These are phyloP conservation scores for Leccinum subgranulosum DNA, from an alignment of 768 basidiomycete species.

Conservation along the genomic window DNA sequence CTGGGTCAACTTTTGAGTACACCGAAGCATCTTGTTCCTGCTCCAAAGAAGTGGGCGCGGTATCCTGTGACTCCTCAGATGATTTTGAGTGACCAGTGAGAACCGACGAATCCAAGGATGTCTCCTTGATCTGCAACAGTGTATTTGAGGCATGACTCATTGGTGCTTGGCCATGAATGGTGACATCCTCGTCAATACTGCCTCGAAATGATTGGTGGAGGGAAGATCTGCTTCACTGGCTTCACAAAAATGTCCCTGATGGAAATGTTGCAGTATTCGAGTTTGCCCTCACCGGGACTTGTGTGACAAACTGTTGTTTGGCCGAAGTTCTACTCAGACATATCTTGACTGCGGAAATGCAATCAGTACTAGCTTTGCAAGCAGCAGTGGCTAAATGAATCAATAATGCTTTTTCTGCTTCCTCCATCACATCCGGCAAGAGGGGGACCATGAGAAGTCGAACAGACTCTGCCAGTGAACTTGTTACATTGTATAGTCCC, in stretches of 20 bases:
- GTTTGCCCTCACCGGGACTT: constrained; percentile 52
- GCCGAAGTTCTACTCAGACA: constrained; percentile 66
- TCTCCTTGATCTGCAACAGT: constrained; percentile 32
- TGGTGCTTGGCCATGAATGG: constrained; percentile 48
- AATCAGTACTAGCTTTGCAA: constrained; percentile 84
- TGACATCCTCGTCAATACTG: constrained; percentile 55
- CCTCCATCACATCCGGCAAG: constrained; percentile 56
- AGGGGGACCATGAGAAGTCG: constrained; percentile 66
- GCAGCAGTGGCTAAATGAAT: constrained; percentile 84
- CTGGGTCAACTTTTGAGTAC: constrained; percentile 26
- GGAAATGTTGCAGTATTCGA: constrained; percentile 43
- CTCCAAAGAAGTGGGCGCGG: constrained; percentile 48
- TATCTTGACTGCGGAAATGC: constrained; percentile 80
- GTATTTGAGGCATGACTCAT: constrained; percentile 20
- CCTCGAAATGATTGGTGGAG: constrained; percentile 36
- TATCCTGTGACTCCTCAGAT: constrained; percentile 46
- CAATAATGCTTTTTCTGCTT: constrained; percentile 74
- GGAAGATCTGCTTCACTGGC: constrained; percentile 37
- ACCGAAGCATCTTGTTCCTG: constrained; percentile 41
- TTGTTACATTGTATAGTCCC: constrained; percentile 79
- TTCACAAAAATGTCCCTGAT: constrained; percentile 46
- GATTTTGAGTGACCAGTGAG: constrained; percentile 42
- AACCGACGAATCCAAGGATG: constrained; percentile 51
- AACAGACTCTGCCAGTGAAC: constrained; percentile 83
- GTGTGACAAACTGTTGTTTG: constrained; percentile 63